These are phyloP conservation scores for Poa annua DNA, from an alignment of 176 grass and related monocot genomes.

Conservation along the genomic window DNA sequence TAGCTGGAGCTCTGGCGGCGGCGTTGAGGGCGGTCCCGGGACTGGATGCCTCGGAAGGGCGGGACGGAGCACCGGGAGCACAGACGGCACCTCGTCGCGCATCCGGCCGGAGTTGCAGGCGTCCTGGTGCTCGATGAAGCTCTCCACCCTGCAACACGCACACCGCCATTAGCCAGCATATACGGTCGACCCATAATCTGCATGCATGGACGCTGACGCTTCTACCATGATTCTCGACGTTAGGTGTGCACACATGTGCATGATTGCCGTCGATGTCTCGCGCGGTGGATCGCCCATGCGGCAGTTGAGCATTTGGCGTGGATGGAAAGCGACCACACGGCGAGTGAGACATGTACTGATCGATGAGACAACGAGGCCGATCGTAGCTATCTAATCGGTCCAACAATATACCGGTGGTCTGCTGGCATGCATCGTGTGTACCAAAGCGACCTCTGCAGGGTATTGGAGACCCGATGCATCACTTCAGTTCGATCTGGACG, in stretches of 20 bases:
- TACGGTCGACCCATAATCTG: background rate
- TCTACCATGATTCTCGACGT: slow-evolving; percentile 5
- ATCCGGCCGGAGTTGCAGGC: slow-evolving; percentile 76
- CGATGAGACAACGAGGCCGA: slow-evolving; percentile 1
- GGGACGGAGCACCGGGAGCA: slow-evolving; percentile 39
- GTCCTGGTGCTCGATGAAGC: slow-evolving; percentile 99
- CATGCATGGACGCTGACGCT: background rate
- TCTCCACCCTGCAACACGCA: slow-evolving; percentile 69
- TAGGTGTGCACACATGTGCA: slow-evolving; percentile 11
- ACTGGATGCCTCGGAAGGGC: slow-evolving; percentile 9
- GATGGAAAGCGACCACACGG: slow-evolving; percentile 42
- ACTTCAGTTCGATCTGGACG: background rate
- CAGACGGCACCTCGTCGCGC: slow-evolving; percentile 41
- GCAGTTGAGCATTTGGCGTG: background rate
- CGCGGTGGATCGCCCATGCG: background rate
- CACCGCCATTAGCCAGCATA: background rate
- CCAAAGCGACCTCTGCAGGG: too few relatives aligned
- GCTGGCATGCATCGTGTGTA: background rate
- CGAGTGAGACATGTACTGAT: background rate
- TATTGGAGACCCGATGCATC: slow-evolving; percentile 9
- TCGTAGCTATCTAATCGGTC: background rate
- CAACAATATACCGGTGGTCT: background rate
- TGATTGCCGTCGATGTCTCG: background rate
- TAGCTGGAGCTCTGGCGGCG: slow-evolving; percentile 70
- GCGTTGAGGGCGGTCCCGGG: background rate